Evolutionary conservation across 2,329 filamentous ascomycete species (phyloP), one percentile per base, ranked within the genome.

Genomic region (Colletotrichum eremochloae): DNA sequence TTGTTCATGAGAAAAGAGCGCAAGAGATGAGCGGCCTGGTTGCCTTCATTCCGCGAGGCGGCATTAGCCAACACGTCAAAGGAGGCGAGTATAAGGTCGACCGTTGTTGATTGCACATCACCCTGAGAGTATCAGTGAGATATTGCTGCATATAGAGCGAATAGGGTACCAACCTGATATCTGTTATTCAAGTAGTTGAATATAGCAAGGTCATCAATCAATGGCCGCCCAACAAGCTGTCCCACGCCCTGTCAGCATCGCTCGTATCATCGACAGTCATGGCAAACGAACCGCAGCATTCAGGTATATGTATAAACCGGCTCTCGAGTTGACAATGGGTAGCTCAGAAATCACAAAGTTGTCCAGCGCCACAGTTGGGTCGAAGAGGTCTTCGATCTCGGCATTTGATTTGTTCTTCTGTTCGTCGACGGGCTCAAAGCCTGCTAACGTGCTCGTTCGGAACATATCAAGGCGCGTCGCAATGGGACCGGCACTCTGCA

Each of bases 21-120:
- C 63, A 97, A 87, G 24, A 96, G 83, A 71, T 95, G 92, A 68
- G 94, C 93, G 7, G 86, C 84, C 68, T 86, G 86, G 53, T 83
- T 83, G 0, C 85, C 85, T 74, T 90, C 87, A 55, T 86, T 87
- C 7, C 87, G 90, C 76, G 96, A 94, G 74, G 96, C 93, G 6
- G 93, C 93, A 77, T 97, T 97, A 46, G 95, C 93, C 20, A 99
- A 86, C 6, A 97, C 88, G 77, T 98, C 95, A 78, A 99, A 98
- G 0, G 95, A 92, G 1, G 95, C 94, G 12, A 96, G 88, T 53
- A 98, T 93, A 2, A 98, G 86, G 77, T 98, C 95, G 66, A 94
- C 90, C 0, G 93, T 90, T 56, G 94, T 91, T 15, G 89, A 88
- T 80, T 96, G 93, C 53, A 93, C 87, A 77, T 97, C 93, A 50